These are phyloP conservation scores for Pythium dissotocum DNA, from an alignment of 352 stramenopile species.

Conservation along the genomic window DNA sequence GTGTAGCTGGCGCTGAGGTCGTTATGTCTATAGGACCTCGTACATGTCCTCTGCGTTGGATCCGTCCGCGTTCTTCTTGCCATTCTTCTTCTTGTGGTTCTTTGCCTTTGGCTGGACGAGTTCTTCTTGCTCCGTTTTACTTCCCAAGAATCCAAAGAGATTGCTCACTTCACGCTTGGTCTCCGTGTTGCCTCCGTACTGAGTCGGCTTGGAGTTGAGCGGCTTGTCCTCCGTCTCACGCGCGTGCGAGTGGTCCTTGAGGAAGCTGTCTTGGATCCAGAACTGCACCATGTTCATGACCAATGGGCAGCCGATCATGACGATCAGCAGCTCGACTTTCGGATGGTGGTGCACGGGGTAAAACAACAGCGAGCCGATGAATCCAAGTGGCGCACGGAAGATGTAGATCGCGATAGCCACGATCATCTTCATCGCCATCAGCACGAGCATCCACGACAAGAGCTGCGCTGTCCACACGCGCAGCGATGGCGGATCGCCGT, in stretches of 20 bases:
- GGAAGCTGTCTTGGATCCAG: constrained; percentile 83
- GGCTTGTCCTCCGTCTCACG: background rate
- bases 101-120: background rate
- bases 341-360: constrained; percentile 68
- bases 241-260: constrained; percentile 51
- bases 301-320: constrained; percentile 84
- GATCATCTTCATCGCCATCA: constrained; percentile 70
- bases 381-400: constrained; percentile 57
- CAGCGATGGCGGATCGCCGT: constrained; percentile 67
- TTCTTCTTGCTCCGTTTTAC: background rate
- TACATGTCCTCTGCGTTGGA: constrained; percentile 27
- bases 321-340: constrained; percentile 77
- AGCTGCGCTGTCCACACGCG: constrained; percentile 65
- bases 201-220: constrained; percentile 10
- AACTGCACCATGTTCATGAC: constrained; percentile 89
- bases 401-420: constrained; percentile 61
- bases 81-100: background rate
- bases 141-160: constrained; percentile 12
- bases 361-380: constrained; percentile 67
- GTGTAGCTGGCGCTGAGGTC: too few species aligned
- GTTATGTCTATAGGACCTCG: constrained; percentile 21
- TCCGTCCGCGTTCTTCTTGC: background rate
- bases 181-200: constrained; percentile 11
- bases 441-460: constrained; percentile 63
- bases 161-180: constrained; percentile 18